phyloP scores from a whole-genome alignment of 1,139 yeast genomes.

The Saccharomyces uvarum region DNA sequence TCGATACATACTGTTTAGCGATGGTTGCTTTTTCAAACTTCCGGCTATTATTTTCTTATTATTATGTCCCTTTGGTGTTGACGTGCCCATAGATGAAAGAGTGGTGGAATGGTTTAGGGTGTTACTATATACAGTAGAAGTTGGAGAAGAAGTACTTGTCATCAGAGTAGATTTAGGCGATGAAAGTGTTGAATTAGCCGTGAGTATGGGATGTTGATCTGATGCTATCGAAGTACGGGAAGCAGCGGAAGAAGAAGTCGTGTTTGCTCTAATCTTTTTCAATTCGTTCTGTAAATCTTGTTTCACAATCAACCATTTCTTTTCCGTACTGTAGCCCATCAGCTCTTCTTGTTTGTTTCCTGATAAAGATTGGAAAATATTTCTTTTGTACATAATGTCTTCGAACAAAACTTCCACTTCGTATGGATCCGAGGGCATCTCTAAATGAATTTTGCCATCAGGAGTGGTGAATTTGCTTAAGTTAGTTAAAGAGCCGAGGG shows the following conservation, averaged over 20 bases:
- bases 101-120: not conserved
- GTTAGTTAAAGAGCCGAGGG: constrained; percentile 26
- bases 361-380: constrained; percentile 65
- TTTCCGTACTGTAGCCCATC: constrained; percentile 64
- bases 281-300: constrained; percentile 79
- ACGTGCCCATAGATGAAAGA: not conserved
- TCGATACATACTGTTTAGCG: not conserved
- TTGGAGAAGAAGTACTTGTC: not conserved
- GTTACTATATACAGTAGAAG: not conserved
- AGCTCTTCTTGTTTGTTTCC: constrained; percentile 71
- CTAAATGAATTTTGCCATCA: constrained; percentile 34
- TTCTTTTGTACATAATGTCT: constrained; percentile 72
- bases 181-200: not conserved
- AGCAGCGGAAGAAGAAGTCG: constrained; percentile 15
- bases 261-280: constrained; percentile 45
- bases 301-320: constrained; percentile 86
- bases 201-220: not conserved
- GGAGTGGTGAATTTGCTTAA: constrained; percentile 24
- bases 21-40: constrained; percentile 2
- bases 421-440: constrained; percentile 50
- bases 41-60: not conserved
- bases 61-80: constrained; percentile 1
- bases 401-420: constrained; percentile 62
- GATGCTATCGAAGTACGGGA: not conserved
- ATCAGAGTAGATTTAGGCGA: not conserved